phyloP scores from a whole-genome alignment of 495 filamentous ascomycete species.

The Annulohypoxylon bovei region DNA sequence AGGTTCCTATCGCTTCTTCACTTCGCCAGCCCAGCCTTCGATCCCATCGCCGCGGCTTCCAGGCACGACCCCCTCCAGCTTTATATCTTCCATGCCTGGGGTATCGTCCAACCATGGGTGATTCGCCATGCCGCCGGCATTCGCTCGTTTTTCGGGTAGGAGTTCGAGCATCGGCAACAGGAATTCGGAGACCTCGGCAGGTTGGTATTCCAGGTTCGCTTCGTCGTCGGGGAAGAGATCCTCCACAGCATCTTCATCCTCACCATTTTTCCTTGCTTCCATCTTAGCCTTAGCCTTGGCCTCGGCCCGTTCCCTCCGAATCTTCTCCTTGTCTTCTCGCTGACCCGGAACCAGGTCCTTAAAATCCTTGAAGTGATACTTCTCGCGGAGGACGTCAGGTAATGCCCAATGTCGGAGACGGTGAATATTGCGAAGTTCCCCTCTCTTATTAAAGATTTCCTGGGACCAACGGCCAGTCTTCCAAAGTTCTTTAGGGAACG shows the following conservation, averaged over 20 bases:
- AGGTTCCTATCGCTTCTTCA: slow-evolving; percentile 76
- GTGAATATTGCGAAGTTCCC: slow-evolving; percentile 97
- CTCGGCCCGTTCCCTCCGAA: slow-evolving; percentile 57
- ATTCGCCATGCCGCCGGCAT: slow-evolving; percentile 93
- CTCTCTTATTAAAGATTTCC: slow-evolving; percentile 98
- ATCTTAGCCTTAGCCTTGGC: slow-evolving; percentile 61
- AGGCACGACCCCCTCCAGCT: slow-evolving; percentile 73
- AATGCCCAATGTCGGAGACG: slow-evolving; percentile 96
- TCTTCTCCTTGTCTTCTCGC: slow-evolving; percentile 44
- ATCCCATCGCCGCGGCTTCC: slow-evolving; percentile 92
- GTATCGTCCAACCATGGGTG: slow-evolving; percentile 84
- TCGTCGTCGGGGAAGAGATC: slow-evolving; percentile 44
- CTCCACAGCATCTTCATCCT: slow-evolving; percentile 47
- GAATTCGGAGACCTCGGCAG: slow-evolving; percentile 77
- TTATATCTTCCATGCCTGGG: slow-evolving; percentile 84
- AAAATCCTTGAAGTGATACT: slow-evolving; percentile 90
- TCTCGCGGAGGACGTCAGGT: slow-evolving; percentile 91
- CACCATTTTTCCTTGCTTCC: slow-evolving; percentile 46
- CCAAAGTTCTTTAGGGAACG: slow-evolving; percentile 91
- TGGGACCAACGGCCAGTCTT: slow-evolving; percentile 95
- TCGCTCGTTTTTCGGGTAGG: slow-evolving; percentile 84
- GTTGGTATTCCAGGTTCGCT: slow-evolving; percentile 42
- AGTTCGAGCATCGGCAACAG: slow-evolving; percentile 93
- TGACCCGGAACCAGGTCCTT: slow-evolving; percentile 40
- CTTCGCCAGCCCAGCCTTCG: slow-evolving; percentile 92